Conservation (phyloP, 805 yeast species). For the Yamadazyma endophytica region DNA sequence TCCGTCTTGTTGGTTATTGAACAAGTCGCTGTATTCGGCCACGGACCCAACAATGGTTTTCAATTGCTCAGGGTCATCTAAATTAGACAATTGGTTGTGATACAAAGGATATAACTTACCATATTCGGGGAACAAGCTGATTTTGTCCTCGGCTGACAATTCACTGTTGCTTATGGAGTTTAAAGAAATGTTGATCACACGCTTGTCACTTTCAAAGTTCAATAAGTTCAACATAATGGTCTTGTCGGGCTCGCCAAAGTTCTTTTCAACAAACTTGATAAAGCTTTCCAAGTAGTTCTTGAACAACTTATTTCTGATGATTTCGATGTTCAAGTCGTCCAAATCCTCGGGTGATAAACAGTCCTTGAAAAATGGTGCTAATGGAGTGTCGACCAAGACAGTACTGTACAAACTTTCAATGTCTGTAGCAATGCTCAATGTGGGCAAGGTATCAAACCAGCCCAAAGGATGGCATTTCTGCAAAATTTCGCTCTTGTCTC, state of each 20-base stretch:
- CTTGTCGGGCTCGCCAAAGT: conserved; percentile 69
- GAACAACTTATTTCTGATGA: conserved; percentile 86
- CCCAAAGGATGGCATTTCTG: conserved; percentile 95
- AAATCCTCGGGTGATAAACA: conserved; percentile 84
- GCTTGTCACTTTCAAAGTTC: conserved; percentile 90
- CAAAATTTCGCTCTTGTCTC: conserved; percentile 85
- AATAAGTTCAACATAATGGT: conserved; percentile 77
- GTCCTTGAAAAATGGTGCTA: conserved; percentile 93
- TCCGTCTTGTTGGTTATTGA: conserved; percentile 31
- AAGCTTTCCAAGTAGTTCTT: conserved; percentile 93
- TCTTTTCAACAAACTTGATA: conserved; percentile 53
- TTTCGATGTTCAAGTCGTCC: conserved; percentile 93
- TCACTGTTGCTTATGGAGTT: conserved; percentile 82
- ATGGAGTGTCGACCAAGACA: conserved; percentile 92
- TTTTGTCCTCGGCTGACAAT: conserved; percentile 67
- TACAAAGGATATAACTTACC: conserved; percentile 77
- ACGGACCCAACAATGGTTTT: conserved; percentile 59
- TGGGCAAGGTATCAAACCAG: conserved; percentile 97
- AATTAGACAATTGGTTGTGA: conserved; percentile 61
- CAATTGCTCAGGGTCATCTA: conserved; percentile 85
- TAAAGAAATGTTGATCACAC: conserved; percentile 86
- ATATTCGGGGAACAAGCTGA: conserved; percentile 68
- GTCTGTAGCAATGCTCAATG: conserved; percentile 91
- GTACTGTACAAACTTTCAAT: conserved; percentile 89
- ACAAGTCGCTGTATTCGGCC: conserved; percentile 62